Evolutionary conservation across 768 basidiomycete species (phyloP), one percentile per base, ranked within the genome.

Genomic region (Pulveroboletus sp.): DNA sequence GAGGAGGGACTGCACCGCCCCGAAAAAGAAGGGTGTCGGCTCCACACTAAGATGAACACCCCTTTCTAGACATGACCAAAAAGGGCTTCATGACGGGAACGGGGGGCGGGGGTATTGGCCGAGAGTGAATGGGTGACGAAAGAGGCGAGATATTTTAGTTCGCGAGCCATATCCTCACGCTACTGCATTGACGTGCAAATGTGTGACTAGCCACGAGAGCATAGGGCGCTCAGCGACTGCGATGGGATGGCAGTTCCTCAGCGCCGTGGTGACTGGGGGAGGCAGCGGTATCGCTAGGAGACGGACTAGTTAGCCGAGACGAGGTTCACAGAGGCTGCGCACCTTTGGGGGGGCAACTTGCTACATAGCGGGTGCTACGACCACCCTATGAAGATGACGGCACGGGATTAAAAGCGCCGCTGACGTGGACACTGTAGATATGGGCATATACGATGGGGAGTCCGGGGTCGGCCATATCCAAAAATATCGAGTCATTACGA

Each of bases 351-450:
- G 14, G 15, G 13, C 7, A 13, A 15, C 35, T 39, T n/a, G 21
- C 21, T 3, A 41, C 14, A n/a, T n/a, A n/a, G n/a, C n/a, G 43
- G 36, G 57, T 56, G 45, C 58, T 45, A 51, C 24, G 46, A 33
- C 44, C 0, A 45, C 54, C 55, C 55, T 58, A 57, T 39, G 56
- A 61, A 61, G 41, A 5, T 60, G 45, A 60, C 59, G 52, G 56
- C 59, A 57, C 46, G 3, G 30, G 24, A 30, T n/a, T n/a, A 11
- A 49, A 15, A 40, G 18, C 27, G n/a, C 14, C 7, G 17, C n/a
- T n/a, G 47, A 46, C 41, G 39, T 47, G 41, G 39, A 35, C 39
- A 26, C 37, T 47, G 31, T 33, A 8, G 6, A 30, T 24, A 24
- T 9, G 24, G 26, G 32, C 32, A 32, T 18, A 13, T 26, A 11